phyloP scores from a whole-genome alignment of 352 stramenopile genomes.

The Heterotrichella gracilis region DNA sequence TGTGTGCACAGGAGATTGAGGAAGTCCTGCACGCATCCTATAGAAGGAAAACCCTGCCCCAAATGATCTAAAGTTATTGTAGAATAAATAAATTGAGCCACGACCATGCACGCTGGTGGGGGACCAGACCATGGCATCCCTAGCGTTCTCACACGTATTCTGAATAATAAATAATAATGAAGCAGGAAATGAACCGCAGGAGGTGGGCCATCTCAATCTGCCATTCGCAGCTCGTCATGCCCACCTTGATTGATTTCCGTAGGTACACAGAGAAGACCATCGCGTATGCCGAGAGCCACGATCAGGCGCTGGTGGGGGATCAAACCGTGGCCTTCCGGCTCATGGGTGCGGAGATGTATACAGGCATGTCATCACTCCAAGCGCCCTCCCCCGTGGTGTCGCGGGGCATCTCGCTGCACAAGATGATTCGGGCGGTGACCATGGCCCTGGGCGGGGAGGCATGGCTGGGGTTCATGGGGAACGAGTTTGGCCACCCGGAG shows the following conservation, averaged over 20 bases:
- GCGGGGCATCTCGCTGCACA: slow-evolving; percentile 19
- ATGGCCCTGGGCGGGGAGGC: slow-evolving; percentile 18
- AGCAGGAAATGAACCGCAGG: too few relatives aligned
- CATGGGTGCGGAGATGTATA: slow-evolving; percentile 21
- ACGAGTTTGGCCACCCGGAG: slow-evolving; percentile 22
- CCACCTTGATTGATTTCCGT: background rate
- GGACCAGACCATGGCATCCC: too few relatives aligned
- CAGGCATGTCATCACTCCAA: slow-evolving; percentile 17
- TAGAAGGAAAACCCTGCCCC: too few relatives aligned
- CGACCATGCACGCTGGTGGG: too few relatives aligned
- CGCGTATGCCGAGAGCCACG: slow-evolving; percentile 20
- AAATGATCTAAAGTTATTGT: too few relatives aligned
- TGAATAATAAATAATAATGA: too few relatives aligned
- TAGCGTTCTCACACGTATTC: too few relatives aligned
- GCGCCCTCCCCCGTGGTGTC: slow-evolving; percentile 11
- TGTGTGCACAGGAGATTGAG: too few relatives aligned
- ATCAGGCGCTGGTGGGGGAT: slow-evolving; percentile 21
- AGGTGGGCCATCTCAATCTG: too few relatives aligned
- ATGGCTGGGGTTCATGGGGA: slow-evolving; percentile 21
- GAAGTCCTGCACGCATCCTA: too few relatives aligned
- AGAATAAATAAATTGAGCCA: too few relatives aligned
- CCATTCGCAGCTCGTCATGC: too few relatives aligned
- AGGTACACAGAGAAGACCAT: slow-evolving; percentile 19
- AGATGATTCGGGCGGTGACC: slow-evolving; percentile 19
- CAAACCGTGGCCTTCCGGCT: slow-evolving; percentile 22